These are phyloP conservation scores for Starmerella floris DNA, from an alignment of 805 yeast species.

Conservation along the genomic window DNA sequence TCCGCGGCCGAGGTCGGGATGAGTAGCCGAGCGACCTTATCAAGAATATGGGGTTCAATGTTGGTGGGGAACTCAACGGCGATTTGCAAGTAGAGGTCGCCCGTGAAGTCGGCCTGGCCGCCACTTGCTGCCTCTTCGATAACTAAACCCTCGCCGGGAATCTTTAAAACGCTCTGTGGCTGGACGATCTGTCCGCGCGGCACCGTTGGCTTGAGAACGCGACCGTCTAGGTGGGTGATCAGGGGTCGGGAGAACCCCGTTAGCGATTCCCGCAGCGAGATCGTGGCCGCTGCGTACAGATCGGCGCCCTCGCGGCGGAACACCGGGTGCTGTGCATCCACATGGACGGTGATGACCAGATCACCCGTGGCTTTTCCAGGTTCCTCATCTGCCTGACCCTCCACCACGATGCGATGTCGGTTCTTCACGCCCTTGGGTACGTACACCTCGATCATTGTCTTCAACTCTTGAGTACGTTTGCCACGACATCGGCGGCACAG, in stretches of 20 bases:
- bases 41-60: constrained; percentile 12
- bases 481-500: constrained; percentile 70
- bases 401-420: constrained; percentile 46
- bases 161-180: constrained; percentile 17
- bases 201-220: constrained; percentile 49
- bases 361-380: constrained; percentile 66
- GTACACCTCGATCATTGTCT: constrained; percentile 61
- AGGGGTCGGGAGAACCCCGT: constrained; percentile 61
- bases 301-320: constrained; percentile 53
- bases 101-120: constrained; percentile 3
- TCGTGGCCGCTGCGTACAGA: constrained; percentile 43
- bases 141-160: constrained; percentile 20
- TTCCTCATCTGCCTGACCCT: constrained; percentile 65
- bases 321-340: constrained; percentile 32
- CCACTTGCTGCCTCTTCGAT: constrained; percentile 5
- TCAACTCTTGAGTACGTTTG: constrained; percentile 43
- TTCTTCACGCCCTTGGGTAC: constrained; percentile 58
- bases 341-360: constrained; percentile 48
- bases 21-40: constrained; percentile 11
- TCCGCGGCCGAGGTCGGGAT: neutral
- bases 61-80: constrained; percentile 18
- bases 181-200: constrained; percentile 59
- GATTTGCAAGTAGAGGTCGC: constrained; percentile 19
- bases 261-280: constrained; percentile 70
- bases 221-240: constrained; percentile 64